Conservation (phyloP, 78 protist species). For the Mantamonas sphyraenae region DNA sequence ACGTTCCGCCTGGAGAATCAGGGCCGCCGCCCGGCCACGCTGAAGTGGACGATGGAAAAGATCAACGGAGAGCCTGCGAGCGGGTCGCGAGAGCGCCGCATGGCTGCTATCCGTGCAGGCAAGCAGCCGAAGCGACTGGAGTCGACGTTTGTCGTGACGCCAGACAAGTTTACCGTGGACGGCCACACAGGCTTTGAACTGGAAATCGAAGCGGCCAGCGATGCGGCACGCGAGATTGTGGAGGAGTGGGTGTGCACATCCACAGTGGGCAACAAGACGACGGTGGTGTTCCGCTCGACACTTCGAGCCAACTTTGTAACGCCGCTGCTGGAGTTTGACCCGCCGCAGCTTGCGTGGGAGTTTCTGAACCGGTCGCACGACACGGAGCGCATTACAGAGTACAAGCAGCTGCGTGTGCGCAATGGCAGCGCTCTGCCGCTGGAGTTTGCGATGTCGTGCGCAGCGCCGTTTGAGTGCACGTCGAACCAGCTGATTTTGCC, state of each 20-base stretch:
- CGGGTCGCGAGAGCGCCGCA: too few relatives aligned
- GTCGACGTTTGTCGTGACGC: not conserved
- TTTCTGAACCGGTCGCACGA: too few relatives aligned
- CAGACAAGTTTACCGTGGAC: not conserved
- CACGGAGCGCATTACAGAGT: too few relatives aligned
- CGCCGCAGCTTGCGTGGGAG: not conserved
- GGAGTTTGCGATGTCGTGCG: not conserved
- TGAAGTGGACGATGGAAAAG: constrained; percentile 20
- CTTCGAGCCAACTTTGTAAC: constrained; percentile 15
- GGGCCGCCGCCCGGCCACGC: constrained; percentile 25
- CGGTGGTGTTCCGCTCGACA: constrained; percentile 4
- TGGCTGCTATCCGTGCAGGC: too few relatives aligned
- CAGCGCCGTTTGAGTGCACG: not conserved
- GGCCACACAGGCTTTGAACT: not conserved
- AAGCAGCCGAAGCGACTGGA: too few relatives aligned
- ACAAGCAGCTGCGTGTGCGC: not conserved
- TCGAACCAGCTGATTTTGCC: not conserved
- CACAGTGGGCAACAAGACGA: not conserved
- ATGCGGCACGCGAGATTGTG: not conserved
- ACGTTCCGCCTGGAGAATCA: constrained; percentile 28
- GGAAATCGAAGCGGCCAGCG: not conserved
- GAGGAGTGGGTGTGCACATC: constrained; percentile 22
- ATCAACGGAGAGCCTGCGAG: too few relatives aligned
- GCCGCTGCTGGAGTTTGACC: constrained; percentile 24
- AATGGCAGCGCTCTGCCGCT: not conserved